Conservation (phyloP, 176 grass and related monocot species). For the Carex littledalei region DNA sequence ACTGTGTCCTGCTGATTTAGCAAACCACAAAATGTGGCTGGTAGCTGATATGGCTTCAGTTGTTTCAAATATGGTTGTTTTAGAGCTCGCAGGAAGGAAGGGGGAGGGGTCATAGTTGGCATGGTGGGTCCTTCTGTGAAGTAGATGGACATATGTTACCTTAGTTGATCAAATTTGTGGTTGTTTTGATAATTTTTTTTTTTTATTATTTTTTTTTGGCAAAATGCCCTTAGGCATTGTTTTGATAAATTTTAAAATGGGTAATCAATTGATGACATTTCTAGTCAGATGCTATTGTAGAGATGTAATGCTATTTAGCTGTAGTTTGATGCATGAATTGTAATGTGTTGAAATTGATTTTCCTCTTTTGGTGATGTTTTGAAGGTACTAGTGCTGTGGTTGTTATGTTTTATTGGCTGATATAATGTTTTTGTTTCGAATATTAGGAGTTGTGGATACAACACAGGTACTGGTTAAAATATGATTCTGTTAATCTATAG, state of each 20-base stretch:
- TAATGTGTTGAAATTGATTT: no score
- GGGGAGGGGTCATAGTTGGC: neutral
- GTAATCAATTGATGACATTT: no score
- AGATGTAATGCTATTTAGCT: no score
- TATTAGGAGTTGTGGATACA: neutral
- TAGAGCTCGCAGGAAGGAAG: neutral
- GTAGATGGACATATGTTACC: neutral
- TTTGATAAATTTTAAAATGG: neutral
- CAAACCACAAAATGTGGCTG: neutral
- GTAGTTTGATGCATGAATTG: no score
- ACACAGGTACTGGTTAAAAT: neutral
- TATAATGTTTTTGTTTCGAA: neutral
- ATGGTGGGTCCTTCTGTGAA: neutral
- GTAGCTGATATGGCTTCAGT: neutral
- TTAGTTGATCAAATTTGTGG: neutral
- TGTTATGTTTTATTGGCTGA: neutral
- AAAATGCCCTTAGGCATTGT: neutral
- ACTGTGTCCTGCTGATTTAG: neutral
- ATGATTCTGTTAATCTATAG: neutral
- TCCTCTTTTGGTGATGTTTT: neutral
- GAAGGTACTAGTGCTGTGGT: neutral
- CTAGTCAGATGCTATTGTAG: no score
- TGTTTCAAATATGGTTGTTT: neutral
- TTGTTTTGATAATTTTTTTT: neutral
- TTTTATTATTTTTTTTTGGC: no score